phyloP scores from a whole-genome alignment of 306 rosid species.

The Corylus avellana region DNA sequence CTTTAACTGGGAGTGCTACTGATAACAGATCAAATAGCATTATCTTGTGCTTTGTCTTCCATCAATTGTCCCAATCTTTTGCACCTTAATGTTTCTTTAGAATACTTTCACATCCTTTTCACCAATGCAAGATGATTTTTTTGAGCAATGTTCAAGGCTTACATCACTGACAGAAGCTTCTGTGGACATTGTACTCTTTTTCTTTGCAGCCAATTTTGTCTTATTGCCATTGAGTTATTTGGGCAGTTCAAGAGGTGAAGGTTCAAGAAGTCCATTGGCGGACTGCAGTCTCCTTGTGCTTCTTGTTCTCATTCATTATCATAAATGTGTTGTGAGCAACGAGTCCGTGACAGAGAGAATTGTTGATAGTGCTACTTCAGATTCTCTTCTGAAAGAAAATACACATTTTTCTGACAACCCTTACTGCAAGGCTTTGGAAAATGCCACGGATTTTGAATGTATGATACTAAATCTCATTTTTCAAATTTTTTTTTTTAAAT shows the following conservation, averaged over 20 bases:
- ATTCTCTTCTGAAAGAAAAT: constrained; percentile 56
- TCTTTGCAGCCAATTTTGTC: constrained; percentile 81
- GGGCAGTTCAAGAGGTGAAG: constrained; percentile 72
- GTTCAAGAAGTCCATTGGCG: constrained; percentile 70
- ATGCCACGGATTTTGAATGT: constrained; percentile 89
- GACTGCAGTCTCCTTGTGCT: constrained; percentile 88
- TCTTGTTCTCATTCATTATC: constrained; percentile 90
- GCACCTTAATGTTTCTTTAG: constrained; percentile 8
- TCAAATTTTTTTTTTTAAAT: constrained; percentile 20
- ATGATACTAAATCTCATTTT: constrained; percentile 35
- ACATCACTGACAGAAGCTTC: constrained; percentile 17
- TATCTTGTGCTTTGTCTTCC: constrained; percentile 12
- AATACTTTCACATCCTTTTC: constrained; percentile 4
- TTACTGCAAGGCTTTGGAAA: constrained; percentile 81
- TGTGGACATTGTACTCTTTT: constrained; percentile 25
- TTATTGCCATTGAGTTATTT: constrained; percentile 80
- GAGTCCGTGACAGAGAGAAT: constrained; percentile 39
- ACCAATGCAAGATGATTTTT: constrained; percentile 15
- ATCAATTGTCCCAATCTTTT: constrained; percentile 4
- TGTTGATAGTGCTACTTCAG: constrained; percentile 50
- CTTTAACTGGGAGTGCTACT: background rate
- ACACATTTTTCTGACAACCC: constrained; percentile 76
- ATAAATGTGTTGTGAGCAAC: constrained; percentile 58
- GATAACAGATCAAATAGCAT: constrained; percentile 7
- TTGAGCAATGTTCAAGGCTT: constrained; percentile 21